These are phyloP conservation scores for Arthroderma uncinatum DNA, from an alignment of 2,329 filamentous ascomycete species.

Conservation along the genomic window DNA sequence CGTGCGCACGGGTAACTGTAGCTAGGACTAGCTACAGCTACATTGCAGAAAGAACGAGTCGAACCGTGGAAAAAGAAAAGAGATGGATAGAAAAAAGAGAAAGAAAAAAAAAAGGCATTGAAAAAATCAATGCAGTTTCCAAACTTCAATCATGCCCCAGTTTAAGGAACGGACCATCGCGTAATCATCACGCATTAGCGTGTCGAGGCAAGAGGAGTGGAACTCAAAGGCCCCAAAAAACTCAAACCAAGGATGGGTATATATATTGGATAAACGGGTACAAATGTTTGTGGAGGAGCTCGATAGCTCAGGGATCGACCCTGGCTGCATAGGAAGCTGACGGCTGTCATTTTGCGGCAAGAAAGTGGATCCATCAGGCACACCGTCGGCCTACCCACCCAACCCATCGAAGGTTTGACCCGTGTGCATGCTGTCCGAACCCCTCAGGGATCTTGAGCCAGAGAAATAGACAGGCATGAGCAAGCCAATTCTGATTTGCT, in stretches of 20 bases:
- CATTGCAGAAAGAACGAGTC: constrained; percentile 1
- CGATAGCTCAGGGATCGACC: constrained; percentile 5
- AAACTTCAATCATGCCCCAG: background rate
- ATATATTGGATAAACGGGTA: background rate
- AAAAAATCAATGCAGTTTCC: background rate
- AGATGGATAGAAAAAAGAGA: no score
- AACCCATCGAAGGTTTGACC: background rate
- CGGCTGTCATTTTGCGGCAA: background rate
- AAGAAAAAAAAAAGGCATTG: background rate
- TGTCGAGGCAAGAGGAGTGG: background rate
- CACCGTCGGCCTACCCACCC: background rate
- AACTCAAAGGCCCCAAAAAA: constrained; percentile 1
- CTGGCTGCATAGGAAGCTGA: constrained; percentile 6
- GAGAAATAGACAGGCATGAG: background rate
- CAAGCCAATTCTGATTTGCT: constrained; percentile 12
- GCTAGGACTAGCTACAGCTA: background rate
- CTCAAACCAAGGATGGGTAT: background rate
- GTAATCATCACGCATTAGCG: constrained; percentile 9
- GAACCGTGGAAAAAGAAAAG: constrained; percentile 11
- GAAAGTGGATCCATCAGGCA: constrained; percentile 2
- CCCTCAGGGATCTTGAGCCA: constrained; percentile 1
- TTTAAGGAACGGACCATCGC: background rate
- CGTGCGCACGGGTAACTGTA: background rate
- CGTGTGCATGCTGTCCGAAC: background rate
- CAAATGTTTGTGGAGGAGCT: background rate